Percentiles rank a stretch among this genome's conserved stretches.
These are phyloP conservation scores for Stemphylium vesicarium DNA, from an alignment of 2,329 filamentous ascomycete genomes.

Conservation along the genomic window DNA sequence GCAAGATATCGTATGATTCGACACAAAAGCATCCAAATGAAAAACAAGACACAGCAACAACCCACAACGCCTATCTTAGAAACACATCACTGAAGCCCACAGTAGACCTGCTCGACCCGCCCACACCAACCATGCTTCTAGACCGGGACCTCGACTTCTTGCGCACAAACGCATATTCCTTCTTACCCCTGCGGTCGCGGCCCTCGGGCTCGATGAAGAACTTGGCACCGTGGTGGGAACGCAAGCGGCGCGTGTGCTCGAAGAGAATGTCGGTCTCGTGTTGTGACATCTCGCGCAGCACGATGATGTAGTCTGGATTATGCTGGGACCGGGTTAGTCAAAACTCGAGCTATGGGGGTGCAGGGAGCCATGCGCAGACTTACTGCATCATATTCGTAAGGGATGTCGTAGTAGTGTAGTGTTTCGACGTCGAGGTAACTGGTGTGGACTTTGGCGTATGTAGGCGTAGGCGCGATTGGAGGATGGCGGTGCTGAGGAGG, in stretches of 20 bases:
- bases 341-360: not conserved
- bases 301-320: conserved; percentile 57
- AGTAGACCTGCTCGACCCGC: conserved; percentile 34
- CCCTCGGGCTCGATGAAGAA: conserved; percentile 53
- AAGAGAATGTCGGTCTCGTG: conserved; percentile 58
- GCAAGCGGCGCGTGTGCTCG: conserved; percentile 57
- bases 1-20: not conserved
- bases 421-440: conserved; percentile 56
- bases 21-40: not conserved
- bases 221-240: conserved; percentile 35
- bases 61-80: conserved; percentile 19
- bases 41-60: not conserved
- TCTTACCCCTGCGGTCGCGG: conserved; percentile 45
- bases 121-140: conserved; percentile 36
- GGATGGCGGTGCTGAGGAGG: conserved; percentile 2
- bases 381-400: conserved; percentile 57
- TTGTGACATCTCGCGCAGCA: conserved; percentile 57
- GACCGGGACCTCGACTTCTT: conserved; percentile 39
- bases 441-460: conserved; percentile 56
- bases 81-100: conserved; percentile 45
- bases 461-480: conserved; percentile 40
- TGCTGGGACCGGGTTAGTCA: not conserved
- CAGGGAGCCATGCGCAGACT: conserved; percentile 24
- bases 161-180: conserved; percentile 56
- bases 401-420: conserved; percentile 56